Evolutionary conservation across 1,284 basidiomycete genomes (phyloP).

Genomic region (Phylloporus gajari): DNA sequence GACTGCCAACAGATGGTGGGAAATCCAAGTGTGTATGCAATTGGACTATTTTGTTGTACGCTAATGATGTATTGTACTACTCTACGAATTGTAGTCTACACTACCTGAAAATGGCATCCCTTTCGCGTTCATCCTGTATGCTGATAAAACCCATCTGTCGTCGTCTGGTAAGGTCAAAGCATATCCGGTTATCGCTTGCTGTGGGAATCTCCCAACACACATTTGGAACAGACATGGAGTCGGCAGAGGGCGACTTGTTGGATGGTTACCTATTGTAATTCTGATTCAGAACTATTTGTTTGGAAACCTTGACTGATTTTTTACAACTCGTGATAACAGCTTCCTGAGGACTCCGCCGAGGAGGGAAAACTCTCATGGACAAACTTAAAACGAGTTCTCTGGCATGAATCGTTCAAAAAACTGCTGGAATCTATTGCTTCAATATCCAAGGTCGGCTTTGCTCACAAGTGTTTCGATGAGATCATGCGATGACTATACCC

Average conservation of each 20-base stretch:
- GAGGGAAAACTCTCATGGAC: conserved; percentile 31
- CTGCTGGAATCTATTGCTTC: conserved; percentile 31
- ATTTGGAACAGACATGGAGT: neutral
- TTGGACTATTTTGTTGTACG: neutral
- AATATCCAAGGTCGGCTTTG: neutral
- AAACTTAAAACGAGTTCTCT: conserved; percentile 39
- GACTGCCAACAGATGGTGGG: neutral
- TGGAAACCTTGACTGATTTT: too few relatives aligned
- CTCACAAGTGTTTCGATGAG: neutral
- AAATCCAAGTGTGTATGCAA: neutral
- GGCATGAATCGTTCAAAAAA: conserved; percentile 41
- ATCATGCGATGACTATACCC: neutral
- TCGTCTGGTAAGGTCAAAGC: neutral
- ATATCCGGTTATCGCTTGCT: neutral
- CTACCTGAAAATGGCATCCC: neutral
- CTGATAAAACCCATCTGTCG: neutral
- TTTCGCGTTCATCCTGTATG: neutral
- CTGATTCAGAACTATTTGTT: too few relatives aligned
- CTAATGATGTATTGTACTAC: neutral
- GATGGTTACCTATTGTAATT: neutral
- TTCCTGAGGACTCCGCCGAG: conserved; percentile 5
- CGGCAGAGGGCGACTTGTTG: neutral
- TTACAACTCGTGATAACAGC: too few relatives aligned
- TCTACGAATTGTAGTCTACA: neutral
- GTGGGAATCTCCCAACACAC: neutral